These are phyloP conservation scores for Musa balbisiana DNA, from an alignment of 202 grass and related monocot genomes.

Conservation along the genomic window DNA sequence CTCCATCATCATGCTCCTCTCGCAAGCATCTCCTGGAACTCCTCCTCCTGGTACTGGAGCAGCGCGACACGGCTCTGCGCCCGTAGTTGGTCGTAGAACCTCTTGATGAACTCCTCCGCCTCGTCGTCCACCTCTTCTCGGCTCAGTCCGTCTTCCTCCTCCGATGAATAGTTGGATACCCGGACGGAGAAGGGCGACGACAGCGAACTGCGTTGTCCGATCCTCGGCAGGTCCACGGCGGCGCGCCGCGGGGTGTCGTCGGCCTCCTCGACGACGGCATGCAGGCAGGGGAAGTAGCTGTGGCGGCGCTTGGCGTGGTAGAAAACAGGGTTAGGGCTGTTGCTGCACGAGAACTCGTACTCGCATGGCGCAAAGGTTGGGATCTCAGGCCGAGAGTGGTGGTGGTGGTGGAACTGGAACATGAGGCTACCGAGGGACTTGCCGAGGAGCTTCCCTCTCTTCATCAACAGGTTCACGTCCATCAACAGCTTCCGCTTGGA, in stretches of 20 bases:
- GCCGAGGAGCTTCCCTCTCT: conserved; percentile 42
- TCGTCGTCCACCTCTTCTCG: conserved; percentile 41
- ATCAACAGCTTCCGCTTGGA: conserved; percentile 65
- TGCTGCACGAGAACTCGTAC: conserved; percentile 92
- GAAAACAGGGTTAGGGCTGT: conserved; percentile 38
- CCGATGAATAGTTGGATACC: conserved; percentile 50
- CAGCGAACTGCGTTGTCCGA: conserved; percentile 4
- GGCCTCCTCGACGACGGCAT: conserved; percentile 19
- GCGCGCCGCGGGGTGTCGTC: neutral
- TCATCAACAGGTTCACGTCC: conserved; percentile 59
- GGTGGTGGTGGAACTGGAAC: conserved; percentile 33
- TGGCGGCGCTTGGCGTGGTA: conserved; percentile 34
- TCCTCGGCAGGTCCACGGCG: neutral
- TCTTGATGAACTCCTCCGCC: conserved; percentile 87
- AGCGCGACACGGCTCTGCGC: conserved; percentile 46
- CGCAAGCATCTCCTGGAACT: conserved; percentile 26
- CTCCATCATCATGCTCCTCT: conserved; percentile 13
- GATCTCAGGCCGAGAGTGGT: neutral
- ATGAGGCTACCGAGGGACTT: conserved; percentile 46
- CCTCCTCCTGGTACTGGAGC: conserved; percentile 40
- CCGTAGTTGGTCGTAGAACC: conserved; percentile 87
- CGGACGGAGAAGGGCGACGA: conserved; percentile 44
- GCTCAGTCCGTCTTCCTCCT: conserved; percentile 5
- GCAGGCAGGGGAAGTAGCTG: conserved; percentile 69
- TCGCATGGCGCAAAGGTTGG: conserved; percentile 29